Evolutionary conservation across 805 yeast species (phyloP), one percentile per base, ranked within the genome.

Genomic region (Yamadazyma insecticola): DNA sequence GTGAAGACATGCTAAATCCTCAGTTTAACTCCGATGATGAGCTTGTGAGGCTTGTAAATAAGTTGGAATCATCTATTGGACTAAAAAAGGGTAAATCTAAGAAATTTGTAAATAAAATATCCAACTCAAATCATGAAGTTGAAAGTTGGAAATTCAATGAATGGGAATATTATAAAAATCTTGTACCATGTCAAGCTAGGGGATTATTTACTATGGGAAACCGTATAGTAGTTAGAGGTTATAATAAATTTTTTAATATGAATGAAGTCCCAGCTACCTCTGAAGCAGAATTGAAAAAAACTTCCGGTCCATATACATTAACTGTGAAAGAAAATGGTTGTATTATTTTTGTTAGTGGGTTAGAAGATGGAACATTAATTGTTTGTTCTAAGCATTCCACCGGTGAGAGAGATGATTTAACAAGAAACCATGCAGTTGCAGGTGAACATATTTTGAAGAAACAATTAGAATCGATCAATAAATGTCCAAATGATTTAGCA

Each of bases 261-360:
- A 74, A 67, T 39, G 98, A 92, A 52, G 67, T 72, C 2, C 41
- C 57, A 0, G 40, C 41, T 5, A 81, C 95, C 0, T 70, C 63
- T 36, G 67, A 76, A 64, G 57, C 55, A 0, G 47, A 51, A 43
- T 50, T 88, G 4, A 28, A 42, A 1, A 25, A 36, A 12, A 80
- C 92, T 0, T 19, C 24, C 4, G 96, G 96, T 0, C 96, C 97
- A 0, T 92, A 81, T 53, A 74, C 72, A 13, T 73, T 88, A 2
- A 78, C 96, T 0, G 65, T 81, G 22, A 92, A 92, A 51, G 94
- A 94, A 35, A 92, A 92, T 50, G 99, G 99, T 0, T 92, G 97
- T 48, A 88, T 92, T 32, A 78, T 85, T 2, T 76, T 92, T 37
- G 70, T 92, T 10, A 69, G 95, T 1, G 97, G 90, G 0, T 56